Conservation (phyloP, 306 rosid species). For the Vigna trinervia region DNA sequence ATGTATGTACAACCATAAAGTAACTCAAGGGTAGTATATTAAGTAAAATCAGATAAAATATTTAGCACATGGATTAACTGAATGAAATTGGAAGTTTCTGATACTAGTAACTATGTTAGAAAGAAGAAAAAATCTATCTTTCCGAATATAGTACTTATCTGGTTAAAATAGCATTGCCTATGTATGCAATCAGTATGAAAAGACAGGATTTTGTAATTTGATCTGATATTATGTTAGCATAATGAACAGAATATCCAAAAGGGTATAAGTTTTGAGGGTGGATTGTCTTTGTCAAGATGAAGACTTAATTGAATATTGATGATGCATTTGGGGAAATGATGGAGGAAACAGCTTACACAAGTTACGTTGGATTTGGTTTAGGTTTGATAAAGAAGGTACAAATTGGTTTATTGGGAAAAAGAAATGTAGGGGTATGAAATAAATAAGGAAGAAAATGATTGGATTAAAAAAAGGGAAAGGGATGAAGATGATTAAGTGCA, state of each 20-base stretch:
- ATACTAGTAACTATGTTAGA: too few species aligned
- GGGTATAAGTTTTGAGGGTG: background rate
- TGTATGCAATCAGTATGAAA: too few species aligned
- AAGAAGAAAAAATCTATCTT: too few species aligned
- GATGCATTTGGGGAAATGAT: slow-evolving; percentile 37
- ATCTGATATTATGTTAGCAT: too few species aligned
- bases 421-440: slow-evolving; percentile 31
- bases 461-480: slow-evolving; percentile 45
- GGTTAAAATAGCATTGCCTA: too few species aligned
- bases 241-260: too few species aligned
- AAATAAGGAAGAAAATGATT: background rate
- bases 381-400: slow-evolving; percentile 40
- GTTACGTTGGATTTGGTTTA: slow-evolving; percentile 40
- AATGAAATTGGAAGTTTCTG: too few species aligned
- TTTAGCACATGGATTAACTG: too few species aligned
- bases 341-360: slow-evolving; percentile 18
- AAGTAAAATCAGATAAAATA: too few species aligned
- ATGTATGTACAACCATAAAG: slow-evolving; percentile 28
- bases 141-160: too few species aligned
- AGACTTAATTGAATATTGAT: background rate
- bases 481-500: slow-evolving; percentile 52
- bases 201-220: too few species aligned
- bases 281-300: slow-evolving; percentile 3
- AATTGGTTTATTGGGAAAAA: slow-evolving; percentile 48
- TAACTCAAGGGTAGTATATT: too few species aligned